Evolutionary conservation across 805 yeast species (phyloP).

Genomic region (Kuraishia hungarica): DNA sequence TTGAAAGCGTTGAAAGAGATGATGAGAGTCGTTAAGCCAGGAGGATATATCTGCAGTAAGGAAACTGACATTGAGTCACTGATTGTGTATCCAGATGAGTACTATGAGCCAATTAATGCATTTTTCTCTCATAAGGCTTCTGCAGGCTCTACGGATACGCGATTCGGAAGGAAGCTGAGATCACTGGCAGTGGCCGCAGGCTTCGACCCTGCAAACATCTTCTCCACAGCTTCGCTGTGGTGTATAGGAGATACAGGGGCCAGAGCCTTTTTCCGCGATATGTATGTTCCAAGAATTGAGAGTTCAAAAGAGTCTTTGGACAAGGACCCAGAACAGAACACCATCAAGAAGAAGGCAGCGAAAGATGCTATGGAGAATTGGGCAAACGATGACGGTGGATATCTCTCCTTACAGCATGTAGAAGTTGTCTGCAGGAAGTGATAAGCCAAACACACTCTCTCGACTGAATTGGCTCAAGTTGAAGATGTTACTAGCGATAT

Average conservation of each 20-base stretch:
- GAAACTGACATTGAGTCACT: constrained; percentile 20
- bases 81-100: constrained; percentile 3
- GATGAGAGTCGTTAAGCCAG: constrained; percentile 25
- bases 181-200: not conserved
- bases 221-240: not conserved
- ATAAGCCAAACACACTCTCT: too few species aligned
- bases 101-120: not conserved
- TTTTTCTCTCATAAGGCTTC: not conserved
- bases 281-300: not conserved
- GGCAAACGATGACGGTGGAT: not conserved
- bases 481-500: too few species aligned
- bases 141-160: not conserved
- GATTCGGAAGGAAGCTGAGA: not conserved
- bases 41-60: constrained; percentile 24
- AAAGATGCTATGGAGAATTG: not conserved
- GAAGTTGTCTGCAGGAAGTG: not conserved
- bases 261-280: not conserved
- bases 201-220: not conserved
- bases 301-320: not conserved
- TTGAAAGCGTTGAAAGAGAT: constrained; percentile 24
- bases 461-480: too few species aligned
- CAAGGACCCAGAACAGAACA: not conserved
- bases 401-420: not conserved
- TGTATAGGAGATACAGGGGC: not conserved
- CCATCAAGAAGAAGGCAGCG: not conserved